Percentiles rank a stretch among this genome's conserved stretches.
Evolutionary conservation across 75 land plant genomes (phyloP).

Genomic region (Sequoiadendron giganteum): DNA sequence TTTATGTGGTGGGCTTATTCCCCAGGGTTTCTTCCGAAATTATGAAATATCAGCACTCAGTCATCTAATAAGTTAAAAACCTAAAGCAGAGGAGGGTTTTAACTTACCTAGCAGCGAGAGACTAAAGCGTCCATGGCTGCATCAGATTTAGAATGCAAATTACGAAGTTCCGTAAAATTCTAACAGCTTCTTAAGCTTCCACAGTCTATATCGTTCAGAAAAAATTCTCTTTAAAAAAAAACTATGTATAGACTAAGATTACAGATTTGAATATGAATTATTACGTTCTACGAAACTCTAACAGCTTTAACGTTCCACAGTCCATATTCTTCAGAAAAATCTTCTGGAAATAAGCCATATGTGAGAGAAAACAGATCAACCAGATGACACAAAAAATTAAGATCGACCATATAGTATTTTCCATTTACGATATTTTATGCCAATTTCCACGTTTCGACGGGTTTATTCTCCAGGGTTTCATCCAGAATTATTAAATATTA

Average conservation of each 20-base stretch:
- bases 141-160: background rate
- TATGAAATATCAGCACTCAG: background rate
- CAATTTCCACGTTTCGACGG: background rate
- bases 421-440: background rate
- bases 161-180: background rate
- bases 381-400: background rate
- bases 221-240: no score
- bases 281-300: background rate
- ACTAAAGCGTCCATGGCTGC: background rate
- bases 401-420: background rate
- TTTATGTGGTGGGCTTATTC: background rate
- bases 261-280: background rate
- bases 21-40: background rate
- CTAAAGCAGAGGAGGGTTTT: background rate
- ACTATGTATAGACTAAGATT: no score
- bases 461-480: background rate
- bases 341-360: background rate
- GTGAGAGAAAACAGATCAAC: background rate
- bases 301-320: background rate
- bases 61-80: background rate
- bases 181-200: no score
- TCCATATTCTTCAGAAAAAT: background rate
- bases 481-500: background rate
- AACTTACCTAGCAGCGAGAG: background rate
- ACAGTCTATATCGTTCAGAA: background rate